Evolutionary conservation across 257 asterid species (phyloP), one percentile per base, ranked within the genome.

Genomic region (Nyctanthes arbortristis): DNA sequence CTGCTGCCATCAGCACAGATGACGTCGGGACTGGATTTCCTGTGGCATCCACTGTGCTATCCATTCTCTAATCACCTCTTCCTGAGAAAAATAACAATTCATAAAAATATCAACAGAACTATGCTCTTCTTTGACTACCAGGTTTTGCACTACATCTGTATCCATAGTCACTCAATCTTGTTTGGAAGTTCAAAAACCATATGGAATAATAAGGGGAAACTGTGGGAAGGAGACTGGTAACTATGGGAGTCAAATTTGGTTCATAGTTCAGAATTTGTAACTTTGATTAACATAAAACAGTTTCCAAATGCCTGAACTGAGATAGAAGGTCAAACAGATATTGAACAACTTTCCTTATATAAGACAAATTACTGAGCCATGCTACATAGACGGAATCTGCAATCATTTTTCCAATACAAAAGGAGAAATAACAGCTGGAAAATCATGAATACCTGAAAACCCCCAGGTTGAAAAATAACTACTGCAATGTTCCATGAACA

Each of bases 1-100:
- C 84, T 1, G 93, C 78, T 39, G 91, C 84, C 93, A 88, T 90
- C 71, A 90, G 65, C 54, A 84, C 77, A 2, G 97, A 84, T 0
- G 93, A 89, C 47, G 95, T 73, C 0, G 93, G 97, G 72, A 87
- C 72, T 22, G 89, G 87, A 75, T 84, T 79, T 56, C 95, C 92
- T 6, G 72, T 72, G 1, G 78, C 80, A 64, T 78, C 90, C 79
- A 78, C 78, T 2, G 90, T 18, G 68, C 84, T 73, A 34, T 78
- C 84, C 95, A 87, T 87, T 80, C 83, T 72, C 30, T 22, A 52
- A 52, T 24, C 11, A 22, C 29, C 22, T 52, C 3, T 22, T 18
- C 30, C 59, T 52, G 59, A 52, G 59, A 52, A 52, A 52, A 52
- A 20, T 22, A 22, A 52, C 20, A 52, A 49, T 20, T 8, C 4